Conservation (phyloP, 306 rosid genomes). For the Mimosa bimucronata region DNA sequence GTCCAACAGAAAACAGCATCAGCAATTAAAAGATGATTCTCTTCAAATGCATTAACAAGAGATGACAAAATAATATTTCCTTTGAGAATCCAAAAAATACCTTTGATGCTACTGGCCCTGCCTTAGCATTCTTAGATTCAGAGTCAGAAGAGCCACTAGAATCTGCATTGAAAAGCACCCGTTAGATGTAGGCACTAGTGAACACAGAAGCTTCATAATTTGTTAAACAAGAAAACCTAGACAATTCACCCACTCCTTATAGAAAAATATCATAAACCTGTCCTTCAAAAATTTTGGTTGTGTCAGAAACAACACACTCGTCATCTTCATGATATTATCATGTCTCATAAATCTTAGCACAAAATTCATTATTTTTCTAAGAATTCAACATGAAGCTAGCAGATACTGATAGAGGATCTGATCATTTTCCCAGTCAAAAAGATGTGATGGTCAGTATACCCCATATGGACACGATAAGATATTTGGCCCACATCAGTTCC, state of each 20-base stretch:
- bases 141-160: constrained; percentile 65
- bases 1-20: constrained; percentile 24
- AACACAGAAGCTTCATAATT: constrained; percentile 2
- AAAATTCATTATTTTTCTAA: neutral
- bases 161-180: constrained; percentile 50
- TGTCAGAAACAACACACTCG: constrained; percentile 10
- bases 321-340: neutral
- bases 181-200: constrained; percentile 25
- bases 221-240: constrained; percentile 8
- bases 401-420: neutral
- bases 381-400: neutral
- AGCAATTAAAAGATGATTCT: constrained; percentile 33
- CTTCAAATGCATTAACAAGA: neutral
- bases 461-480: neutral
- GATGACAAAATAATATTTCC: constrained; percentile 4
- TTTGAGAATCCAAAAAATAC: constrained; percentile 39
- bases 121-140: constrained; percentile 56
- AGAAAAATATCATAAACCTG: constrained; percentile 19
- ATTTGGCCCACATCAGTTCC: constrained; percentile 14
- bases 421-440: neutral
- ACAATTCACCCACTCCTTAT: neutral
- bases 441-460: neutral
- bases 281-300: neutral
- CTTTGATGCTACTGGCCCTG: constrained; percentile 52
- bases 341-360: constrained; percentile 23